Evolutionary conservation across 805 yeast species (phyloP).

Genomic region (Kregervanrija fluxuum): DNA sequence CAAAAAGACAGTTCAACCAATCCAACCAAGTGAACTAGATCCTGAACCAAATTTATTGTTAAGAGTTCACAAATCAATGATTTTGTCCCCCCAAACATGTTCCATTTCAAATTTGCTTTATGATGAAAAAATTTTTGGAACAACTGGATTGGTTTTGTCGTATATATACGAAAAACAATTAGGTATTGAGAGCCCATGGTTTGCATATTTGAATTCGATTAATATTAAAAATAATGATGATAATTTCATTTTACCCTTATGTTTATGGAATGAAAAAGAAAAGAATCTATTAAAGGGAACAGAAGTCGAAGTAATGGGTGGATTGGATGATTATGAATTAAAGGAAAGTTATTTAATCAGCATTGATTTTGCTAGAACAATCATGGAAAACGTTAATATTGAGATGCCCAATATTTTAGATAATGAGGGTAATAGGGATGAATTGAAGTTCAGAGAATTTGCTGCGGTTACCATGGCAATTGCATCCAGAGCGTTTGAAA

Average conservation of each 20-base stretch:
- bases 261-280: constrained; percentile 53
- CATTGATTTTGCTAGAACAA: constrained; percentile 33
- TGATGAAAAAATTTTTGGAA: constrained; percentile 56
- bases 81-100: constrained; percentile 53
- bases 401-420: constrained; percentile 26
- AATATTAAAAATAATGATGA: constrained; percentile 27
- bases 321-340: constrained; percentile 42
- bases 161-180: constrained; percentile 63
- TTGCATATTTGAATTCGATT: constrained; percentile 50
- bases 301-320: constrained; percentile 53
- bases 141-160: constrained; percentile 58
- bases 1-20: constrained; percentile 18
- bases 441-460: constrained; percentile 36
- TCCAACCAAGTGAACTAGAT: constrained; percentile 29
- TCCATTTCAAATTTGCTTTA: constrained; percentile 57
- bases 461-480: constrained; percentile 53
- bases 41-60: constrained; percentile 31
- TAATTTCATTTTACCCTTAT: constrained; percentile 44
- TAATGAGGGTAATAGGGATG: constrained; percentile 5
- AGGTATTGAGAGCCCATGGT: constrained; percentile 76
- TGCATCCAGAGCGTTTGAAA: constrained; percentile 73
- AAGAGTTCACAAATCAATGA: constrained; percentile 53
- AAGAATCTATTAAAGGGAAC: constrained; percentile 48
- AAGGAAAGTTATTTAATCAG: constrained; percentile 33
- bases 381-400: constrained; percentile 18